Conservation (phyloP, 2,329 filamentous ascomycete genomes). For the Setomelanomma holmii region DNA sequence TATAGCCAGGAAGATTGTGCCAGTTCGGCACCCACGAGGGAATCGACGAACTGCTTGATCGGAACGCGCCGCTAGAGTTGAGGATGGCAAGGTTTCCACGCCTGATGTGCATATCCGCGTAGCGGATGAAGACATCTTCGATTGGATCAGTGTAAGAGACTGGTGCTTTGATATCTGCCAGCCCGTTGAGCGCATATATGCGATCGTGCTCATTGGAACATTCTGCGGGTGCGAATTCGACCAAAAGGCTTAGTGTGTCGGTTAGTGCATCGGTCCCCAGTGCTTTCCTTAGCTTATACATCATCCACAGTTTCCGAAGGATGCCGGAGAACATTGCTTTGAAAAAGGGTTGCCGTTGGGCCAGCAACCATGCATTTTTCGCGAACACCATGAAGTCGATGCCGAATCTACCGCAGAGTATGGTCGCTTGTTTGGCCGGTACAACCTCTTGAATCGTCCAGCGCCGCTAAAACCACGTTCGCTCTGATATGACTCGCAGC, state of each 20-base stretch:
- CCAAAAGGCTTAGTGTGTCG: neutral
- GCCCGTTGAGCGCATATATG: constrained; percentile 3
- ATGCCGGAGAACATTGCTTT: neutral
- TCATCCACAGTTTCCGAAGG: constrained; percentile 2
- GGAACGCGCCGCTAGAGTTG: constrained; percentile 1
- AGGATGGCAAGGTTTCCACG: constrained; percentile 2
- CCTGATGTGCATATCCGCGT: constrained; percentile 1
- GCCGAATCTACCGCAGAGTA: constrained; percentile 1
- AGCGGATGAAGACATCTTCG: neutral
- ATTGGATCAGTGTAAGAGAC: neutral
- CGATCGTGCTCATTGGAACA: constrained; percentile 1
- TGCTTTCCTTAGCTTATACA: neutral
- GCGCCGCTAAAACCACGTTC: constrained; percentile 1
- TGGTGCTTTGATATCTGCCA: neutral
- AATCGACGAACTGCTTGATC: neutral
- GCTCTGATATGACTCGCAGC: neutral
- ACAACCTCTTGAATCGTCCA: constrained; percentile 5
- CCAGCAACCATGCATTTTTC: neutral
- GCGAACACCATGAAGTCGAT: constrained; percentile 5
- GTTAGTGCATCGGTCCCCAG: neutral
- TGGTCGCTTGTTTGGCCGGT: constrained; percentile 4
- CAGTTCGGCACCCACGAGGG: constrained; percentile 6
- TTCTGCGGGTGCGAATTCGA: constrained; percentile 3
- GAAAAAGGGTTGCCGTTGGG: neutral
- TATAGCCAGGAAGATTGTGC: neutral